phyloP scores from a whole-genome alignment of 2,329 filamentous ascomycete species.

The Pseudocercospora fuligena region DNA sequence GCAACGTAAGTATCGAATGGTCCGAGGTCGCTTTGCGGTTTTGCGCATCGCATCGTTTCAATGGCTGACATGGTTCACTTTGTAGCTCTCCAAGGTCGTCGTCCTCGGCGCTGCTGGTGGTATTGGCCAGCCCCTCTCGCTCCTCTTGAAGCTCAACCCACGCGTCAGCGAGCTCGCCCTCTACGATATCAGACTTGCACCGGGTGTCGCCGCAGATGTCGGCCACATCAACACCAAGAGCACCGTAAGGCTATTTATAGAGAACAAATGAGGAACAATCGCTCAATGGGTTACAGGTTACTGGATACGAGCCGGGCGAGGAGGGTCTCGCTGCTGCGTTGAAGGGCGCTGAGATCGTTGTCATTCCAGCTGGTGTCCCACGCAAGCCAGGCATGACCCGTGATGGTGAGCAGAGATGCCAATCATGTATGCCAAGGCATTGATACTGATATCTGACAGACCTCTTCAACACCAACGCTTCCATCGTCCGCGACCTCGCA shows the following conservation, averaged over 20 bases:
- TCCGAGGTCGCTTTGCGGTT: neutral
- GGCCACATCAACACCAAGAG: slow-evolving; percentile 99
- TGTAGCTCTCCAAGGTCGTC: slow-evolving; percentile 91
- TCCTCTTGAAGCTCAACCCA: slow-evolving; percentile 98
- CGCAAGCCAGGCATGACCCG: slow-evolving; percentile 99
- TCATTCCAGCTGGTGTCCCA: slow-evolving; percentile 97
- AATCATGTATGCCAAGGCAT: neutral
- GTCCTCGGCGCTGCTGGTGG: slow-evolving; percentile 96
- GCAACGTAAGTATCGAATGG: slow-evolving; percentile 49
- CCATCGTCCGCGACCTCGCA: slow-evolving; percentile 97
- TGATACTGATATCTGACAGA: slow-evolving; percentile 56
- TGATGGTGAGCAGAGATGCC: slow-evolving; percentile 65
- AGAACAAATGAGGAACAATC: slow-evolving; percentile 6
- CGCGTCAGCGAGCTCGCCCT: slow-evolving; percentile 91
- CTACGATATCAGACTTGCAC: slow-evolving; percentile 94
- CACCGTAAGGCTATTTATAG: slow-evolving; percentile 51
- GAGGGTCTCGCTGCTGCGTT: slow-evolving; percentile 76
- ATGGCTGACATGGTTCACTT: neutral
- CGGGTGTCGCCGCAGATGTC: slow-evolving; percentile 97
- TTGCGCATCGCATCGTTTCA: neutral
- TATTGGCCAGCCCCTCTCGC: slow-evolving; percentile 96
- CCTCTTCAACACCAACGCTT: slow-evolving; percentile 99
- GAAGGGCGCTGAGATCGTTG: slow-evolving; percentile 87
- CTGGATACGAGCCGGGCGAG: slow-evolving; percentile 77
- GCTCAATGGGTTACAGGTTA: slow-evolving; percentile 61